Percentiles rank a stretch among this genome's conserved stretches.
phyloP scores from a whole-genome alignment of 768 basidiomycete species.

The Rhizopogon vulgaris region DNA sequence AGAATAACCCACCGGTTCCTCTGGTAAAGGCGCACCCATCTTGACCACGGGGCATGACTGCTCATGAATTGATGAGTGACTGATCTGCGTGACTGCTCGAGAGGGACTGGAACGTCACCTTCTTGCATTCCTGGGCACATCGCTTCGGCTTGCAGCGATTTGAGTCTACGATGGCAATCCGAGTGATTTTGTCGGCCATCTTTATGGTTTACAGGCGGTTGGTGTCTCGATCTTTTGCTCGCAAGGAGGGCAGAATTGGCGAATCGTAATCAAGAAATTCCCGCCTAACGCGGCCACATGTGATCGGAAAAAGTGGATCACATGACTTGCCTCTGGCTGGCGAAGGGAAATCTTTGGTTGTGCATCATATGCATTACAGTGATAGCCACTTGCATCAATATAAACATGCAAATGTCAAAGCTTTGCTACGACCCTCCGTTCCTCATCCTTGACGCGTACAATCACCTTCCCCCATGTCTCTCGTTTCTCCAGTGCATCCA shows the following conservation, averaged over 20 bases:
- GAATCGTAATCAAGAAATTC: not conserved
- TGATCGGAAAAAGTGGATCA: too few relatives aligned
- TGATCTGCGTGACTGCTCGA: slow-evolving; percentile 1
- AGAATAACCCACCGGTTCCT: not conserved
- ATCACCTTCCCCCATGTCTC: slow-evolving; percentile 93
- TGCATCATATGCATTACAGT: not conserved
- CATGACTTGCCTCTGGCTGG: too few relatives aligned
- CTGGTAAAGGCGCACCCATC: slow-evolving; percentile 61
- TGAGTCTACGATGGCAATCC: slow-evolving; percentile 91
- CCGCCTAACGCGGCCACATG: too few relatives aligned
- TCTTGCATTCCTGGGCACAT: slow-evolving; percentile 98
- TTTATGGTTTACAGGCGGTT: not conserved
- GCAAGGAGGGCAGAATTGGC: not conserved
- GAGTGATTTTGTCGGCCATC: slow-evolving; percentile 95
- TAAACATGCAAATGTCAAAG: slow-evolving; percentile 22
- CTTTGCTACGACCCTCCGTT: slow-evolving; percentile 30
- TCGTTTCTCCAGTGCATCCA: slow-evolving; percentile 70
- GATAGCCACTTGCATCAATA: not conserved
- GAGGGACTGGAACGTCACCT: slow-evolving; percentile 38
- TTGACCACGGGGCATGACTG: slow-evolving; percentile 94
- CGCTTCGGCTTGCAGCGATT: slow-evolving; percentile 96
- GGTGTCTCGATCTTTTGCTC: not conserved
- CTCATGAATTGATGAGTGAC: slow-evolving; percentile 7
- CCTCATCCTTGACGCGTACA: slow-evolving; percentile 54
- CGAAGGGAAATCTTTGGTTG: too few relatives aligned